Evolutionary conservation across 2,329 filamentous ascomycete species (phyloP).

Genomic region (Xylaria sp.): DNA sequence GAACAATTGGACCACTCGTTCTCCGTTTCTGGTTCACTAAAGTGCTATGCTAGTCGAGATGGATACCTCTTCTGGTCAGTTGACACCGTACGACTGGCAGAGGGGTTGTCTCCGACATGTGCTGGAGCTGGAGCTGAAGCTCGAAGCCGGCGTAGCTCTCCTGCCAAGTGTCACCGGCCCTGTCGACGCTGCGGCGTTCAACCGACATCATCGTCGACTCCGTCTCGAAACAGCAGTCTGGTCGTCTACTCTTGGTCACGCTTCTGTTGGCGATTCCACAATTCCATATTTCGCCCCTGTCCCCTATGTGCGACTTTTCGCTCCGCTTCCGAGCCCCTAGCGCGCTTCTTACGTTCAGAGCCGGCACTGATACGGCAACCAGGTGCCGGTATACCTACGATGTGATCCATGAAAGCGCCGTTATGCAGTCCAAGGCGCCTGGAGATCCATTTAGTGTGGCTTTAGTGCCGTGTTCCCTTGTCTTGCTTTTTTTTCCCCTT

Average conservation of each 20-base stretch:
- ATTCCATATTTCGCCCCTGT: slow-evolving; percentile 16
- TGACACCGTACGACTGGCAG: slow-evolving; percentile 16
- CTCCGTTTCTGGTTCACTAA: slow-evolving; percentile 15
- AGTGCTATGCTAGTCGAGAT: slow-evolving; percentile 20
- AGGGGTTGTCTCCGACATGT: slow-evolving; percentile 5
- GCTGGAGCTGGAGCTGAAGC: no score
- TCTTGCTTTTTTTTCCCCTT: slow-evolving; percentile 31
- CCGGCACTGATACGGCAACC: slow-evolving; percentile 23
- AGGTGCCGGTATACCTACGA: slow-evolving; percentile 19
- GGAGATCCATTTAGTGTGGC: slow-evolving; percentile 23
- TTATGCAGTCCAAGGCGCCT: slow-evolving; percentile 17
- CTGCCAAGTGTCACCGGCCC: slow-evolving; percentile 20
- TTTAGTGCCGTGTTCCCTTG: slow-evolving; percentile 33
- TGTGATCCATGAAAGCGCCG: slow-evolving; percentile 12
- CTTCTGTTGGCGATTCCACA: slow-evolving; percentile 10
- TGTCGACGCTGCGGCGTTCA: slow-evolving; percentile 21
- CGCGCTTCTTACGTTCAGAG: slow-evolving; percentile 10
- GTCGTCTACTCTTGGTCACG: slow-evolving; percentile 15
- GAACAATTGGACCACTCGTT: slow-evolving; percentile 24
- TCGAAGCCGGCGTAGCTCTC: slow-evolving; percentile 13
- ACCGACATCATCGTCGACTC: slow-evolving; percentile 21
- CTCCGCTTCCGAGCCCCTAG: slow-evolving; percentile 5
- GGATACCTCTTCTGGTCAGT: slow-evolving; percentile 20
- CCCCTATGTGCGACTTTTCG: slow-evolving; percentile 5
- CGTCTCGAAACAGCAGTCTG: slow-evolving; percentile 23